Evolutionary conservation across 495 filamentous ascomycete genomes (phyloP).

Genomic region (Melanomma pulvis-pyrius): DNA sequence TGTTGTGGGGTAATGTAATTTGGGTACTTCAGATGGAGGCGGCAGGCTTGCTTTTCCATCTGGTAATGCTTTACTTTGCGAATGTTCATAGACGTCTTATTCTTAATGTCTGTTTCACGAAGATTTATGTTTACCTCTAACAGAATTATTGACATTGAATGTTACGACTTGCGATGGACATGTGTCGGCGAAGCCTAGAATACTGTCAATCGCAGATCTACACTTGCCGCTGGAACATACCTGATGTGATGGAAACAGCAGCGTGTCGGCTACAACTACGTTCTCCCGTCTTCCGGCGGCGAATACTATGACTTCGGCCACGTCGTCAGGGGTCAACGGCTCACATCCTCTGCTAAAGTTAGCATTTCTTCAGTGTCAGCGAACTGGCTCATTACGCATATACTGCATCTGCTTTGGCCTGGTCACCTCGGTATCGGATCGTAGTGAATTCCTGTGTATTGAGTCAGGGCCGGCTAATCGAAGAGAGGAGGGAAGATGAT

Average conservation of each 20-base stretch:
- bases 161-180: background rate
- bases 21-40: too few species aligned
- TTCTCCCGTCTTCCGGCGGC: conserved; percentile 85
- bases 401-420: conserved; percentile 87
- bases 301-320: conserved; percentile 93
- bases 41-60: too few species aligned
- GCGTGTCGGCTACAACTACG: conserved; percentile 88
- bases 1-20: too few species aligned
- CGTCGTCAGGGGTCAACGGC: conserved; percentile 89
- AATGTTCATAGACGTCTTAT: background rate
- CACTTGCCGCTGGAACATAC: conserved; percentile 48
- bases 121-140: background rate
- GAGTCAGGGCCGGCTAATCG: background rate
- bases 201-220: background rate
- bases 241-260: conserved; percentile 91
- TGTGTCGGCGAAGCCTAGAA: background rate
- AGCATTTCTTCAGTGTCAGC: background rate
- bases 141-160: too few species aligned
- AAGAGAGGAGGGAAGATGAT: background rate
- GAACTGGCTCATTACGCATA: conserved; percentile 54
- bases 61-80: too few species aligned
- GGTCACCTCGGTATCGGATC: conserved; percentile 89
- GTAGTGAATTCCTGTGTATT: conserved; percentile 76
- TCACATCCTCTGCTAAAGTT: conserved; percentile 63
- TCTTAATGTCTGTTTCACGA: background rate